These are phyloP conservation scores for Hypoxylon perforatum DNA, from an alignment of 495 filamentous ascomycete species.

Conservation along the genomic window DNA sequence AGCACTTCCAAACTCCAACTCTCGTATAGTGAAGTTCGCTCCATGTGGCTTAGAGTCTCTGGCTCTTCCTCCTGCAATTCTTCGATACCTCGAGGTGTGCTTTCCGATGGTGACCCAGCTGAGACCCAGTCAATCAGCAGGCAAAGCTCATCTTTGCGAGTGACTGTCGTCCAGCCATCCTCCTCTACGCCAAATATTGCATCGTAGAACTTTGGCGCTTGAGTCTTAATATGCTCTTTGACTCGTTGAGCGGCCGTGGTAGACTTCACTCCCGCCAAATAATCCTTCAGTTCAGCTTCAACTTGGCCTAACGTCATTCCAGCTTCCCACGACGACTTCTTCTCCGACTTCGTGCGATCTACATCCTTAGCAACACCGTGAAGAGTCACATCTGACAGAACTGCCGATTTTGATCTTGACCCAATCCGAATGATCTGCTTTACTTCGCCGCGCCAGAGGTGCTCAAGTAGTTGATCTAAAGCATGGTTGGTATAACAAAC, in stretches of 20 bases:
- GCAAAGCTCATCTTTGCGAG: conserved; percentile 18
- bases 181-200: conserved; percentile 44
- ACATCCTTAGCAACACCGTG: conserved; percentile 40
- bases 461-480: conserved; percentile 76
- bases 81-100: neutral
- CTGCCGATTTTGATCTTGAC: conserved; percentile 68
- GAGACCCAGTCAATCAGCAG: conserved; percentile 18
- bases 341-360: conserved; percentile 46
- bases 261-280: neutral
- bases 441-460: conserved; percentile 66
- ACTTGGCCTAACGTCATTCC: neutral
- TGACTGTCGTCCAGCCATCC: conserved; percentile 30
- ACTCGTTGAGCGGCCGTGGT: neutral
- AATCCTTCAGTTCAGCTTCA: conserved; percentile 3
- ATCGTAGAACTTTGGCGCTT: conserved; percentile 10
- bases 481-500: conserved; percentile 78
- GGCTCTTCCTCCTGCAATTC: conserved; percentile 3
- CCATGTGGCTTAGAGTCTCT: neutral
- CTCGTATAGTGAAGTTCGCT: neutral
- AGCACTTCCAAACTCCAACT: conserved; percentile 2
- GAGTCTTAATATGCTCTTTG: conserved; percentile 16
- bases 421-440: conserved; percentile 76
- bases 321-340: conserved; percentile 6
- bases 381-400: conserved; percentile 59
- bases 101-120: conserved; percentile 10